Percentiles rank a stretch among this genome's conserved stretches.
phyloP scores from a whole-genome alignment of 2,329 filamentous ascomycete species.

The Ramularia endophylla region DNA sequence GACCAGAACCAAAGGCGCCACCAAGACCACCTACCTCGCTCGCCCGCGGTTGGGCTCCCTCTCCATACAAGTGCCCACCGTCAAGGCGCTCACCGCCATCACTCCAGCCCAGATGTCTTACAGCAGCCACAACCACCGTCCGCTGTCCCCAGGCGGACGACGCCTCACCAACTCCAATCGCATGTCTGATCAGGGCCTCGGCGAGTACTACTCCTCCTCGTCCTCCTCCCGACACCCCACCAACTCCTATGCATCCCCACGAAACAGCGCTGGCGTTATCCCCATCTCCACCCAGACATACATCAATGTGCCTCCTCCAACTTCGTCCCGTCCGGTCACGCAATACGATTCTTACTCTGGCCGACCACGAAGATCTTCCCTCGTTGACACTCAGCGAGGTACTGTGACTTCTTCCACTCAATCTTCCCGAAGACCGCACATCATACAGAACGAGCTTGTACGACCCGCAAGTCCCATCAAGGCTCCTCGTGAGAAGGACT shows the following conservation, averaged over 20 bases:
- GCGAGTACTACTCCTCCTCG: slow-evolving; percentile 23
- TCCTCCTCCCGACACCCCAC: slow-evolving; percentile 16
- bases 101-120: slow-evolving; percentile 26
- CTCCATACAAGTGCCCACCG: slow-evolving; percentile 16
- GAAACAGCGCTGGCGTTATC: slow-evolving; percentile 33
- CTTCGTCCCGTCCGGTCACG: slow-evolving; percentile 15
- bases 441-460: slow-evolving; percentile 28
- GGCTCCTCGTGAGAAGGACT: slow-evolving; percentile 30
- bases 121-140: slow-evolving; percentile 26
- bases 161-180: slow-evolving; percentile 30
- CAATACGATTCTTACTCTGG: slow-evolving; percentile 41
- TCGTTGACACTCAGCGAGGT: slow-evolving; percentile 33
- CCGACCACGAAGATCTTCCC: slow-evolving; percentile 41
- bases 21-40: slow-evolving; percentile 1
- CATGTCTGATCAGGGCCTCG: slow-evolving; percentile 25
- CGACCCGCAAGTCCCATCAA: slow-evolving; percentile 40
- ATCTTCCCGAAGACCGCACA: slow-evolving; percentile 25
- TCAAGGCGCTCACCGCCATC: slow-evolving; percentile 20
- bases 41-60: slow-evolving; percentile 7
- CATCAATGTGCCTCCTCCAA: slow-evolving; percentile 24
- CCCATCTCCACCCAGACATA: slow-evolving; percentile 33
- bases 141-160: slow-evolving; percentile 30
- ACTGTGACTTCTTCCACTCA: slow-evolving; percentile 20
- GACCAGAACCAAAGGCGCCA: too few relatives aligned
- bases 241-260: slow-evolving; percentile 28